A percentile compares a stretch with the other conserved stretches of the same genome.
Conservation (phyloP, 768 basidiomycete species). For the Piloderma croceum region DNA sequence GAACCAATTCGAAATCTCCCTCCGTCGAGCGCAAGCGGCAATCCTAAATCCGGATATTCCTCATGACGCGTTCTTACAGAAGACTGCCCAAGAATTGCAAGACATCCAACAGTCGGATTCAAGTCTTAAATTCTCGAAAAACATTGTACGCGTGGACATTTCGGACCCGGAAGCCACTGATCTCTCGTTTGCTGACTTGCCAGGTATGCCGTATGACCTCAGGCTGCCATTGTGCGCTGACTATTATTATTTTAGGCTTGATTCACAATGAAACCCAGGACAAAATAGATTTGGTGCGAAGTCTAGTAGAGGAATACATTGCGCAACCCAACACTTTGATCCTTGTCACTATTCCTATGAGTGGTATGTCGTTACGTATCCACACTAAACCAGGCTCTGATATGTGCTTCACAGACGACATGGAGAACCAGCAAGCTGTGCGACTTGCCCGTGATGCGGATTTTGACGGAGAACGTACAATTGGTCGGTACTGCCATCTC, state of each 20-base stretch:
- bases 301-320: conserved; percentile 46
- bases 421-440: conserved; percentile 58
- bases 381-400: neutral
- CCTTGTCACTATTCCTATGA: conserved; percentile 62
- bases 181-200: conserved; percentile 18
- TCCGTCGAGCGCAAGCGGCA: conserved; percentile 43
- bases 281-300: conserved; percentile 39
- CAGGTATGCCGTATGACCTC: conserved; percentile 8
- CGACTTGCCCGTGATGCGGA: conserved; percentile 50
- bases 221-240: no score
- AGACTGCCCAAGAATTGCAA: conserved; percentile 21
- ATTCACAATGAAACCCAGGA: conserved; percentile 48
- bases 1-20: conserved; percentile 32
- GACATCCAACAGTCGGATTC: no score
- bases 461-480: conserved; percentile 50
- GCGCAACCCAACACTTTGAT: conserved; percentile 49
- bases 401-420: conserved; percentile 49
- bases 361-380: conserved; percentile 32
- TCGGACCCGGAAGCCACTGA: conserved; percentile 12
- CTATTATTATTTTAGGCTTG: conserved; percentile 47
- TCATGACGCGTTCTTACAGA: conserved; percentile 18
- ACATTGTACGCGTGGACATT: conserved; percentile 10
- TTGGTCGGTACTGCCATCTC: no score
- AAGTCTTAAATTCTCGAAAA: conserved; percentile 13
- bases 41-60: conserved; percentile 29